Evolutionary conservation across 495 filamentous ascomycete genomes (phyloP).

Genomic region (Hypoxylon subgilvum): DNA sequence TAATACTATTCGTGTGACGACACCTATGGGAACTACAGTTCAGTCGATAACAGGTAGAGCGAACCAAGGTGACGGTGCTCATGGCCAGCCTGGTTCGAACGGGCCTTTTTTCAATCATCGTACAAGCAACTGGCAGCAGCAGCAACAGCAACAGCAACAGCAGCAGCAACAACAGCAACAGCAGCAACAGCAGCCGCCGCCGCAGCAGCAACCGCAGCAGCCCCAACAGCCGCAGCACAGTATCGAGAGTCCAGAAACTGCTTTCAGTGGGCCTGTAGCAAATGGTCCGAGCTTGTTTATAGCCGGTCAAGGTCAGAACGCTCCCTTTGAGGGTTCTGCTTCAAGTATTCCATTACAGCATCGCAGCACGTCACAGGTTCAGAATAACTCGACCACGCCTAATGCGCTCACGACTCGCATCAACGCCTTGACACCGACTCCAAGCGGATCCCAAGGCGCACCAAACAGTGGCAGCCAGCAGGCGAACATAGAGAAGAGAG

Average conservation of each 20-base stretch:
- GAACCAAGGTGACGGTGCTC: slow-evolving; percentile 50
- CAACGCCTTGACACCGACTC: slow-evolving; percentile 61
- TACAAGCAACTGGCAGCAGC: slow-evolving; percentile 54
- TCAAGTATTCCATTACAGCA: slow-evolving; percentile 72
- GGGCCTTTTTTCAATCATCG: slow-evolving; percentile 48
- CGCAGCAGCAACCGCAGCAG: slow-evolving; percentile 54
- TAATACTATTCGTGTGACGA: slow-evolving; percentile 95
- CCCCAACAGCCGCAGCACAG: slow-evolving; percentile 62
- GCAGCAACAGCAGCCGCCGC: slow-evolving; percentile 58
- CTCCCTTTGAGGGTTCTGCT: slow-evolving; percentile 56
- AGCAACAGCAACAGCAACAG: slow-evolving; percentile 60
- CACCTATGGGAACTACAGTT: slow-evolving; percentile 78
- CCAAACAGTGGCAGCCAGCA: slow-evolving; percentile 59
- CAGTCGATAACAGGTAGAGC: slow-evolving; percentile 59
- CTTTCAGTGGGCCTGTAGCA: slow-evolving; percentile 58
- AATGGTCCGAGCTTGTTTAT: slow-evolving; percentile 54
- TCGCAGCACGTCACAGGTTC: slow-evolving; percentile 77
- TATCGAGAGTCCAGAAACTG: slow-evolving; percentile 60
- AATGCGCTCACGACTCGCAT: slow-evolving; percentile 48
- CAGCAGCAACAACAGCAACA: slow-evolving; percentile 62
- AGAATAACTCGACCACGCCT: slow-evolving; percentile 58
- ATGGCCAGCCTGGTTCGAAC: slow-evolving; percentile 41
- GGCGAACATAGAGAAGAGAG: slow-evolving; percentile 77
- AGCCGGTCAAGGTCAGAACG: slow-evolving; percentile 48
- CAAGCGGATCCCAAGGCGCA: slow-evolving; percentile 45